phyloP scores from a whole-genome alignment of 139 green algal species.

The Haematococcus sp. region DNA sequence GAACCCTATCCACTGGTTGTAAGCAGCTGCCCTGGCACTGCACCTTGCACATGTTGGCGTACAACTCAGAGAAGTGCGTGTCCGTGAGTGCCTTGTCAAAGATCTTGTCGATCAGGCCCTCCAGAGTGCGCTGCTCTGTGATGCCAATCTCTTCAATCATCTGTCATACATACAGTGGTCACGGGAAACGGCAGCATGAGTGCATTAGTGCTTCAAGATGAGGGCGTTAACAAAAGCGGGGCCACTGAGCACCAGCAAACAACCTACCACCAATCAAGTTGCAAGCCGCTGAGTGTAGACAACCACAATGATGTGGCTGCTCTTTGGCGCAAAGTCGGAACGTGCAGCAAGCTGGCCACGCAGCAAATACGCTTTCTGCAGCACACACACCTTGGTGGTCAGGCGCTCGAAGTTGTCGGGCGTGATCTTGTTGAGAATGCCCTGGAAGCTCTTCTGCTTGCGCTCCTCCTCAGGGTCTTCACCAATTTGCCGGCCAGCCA shows the following conservation, averaged over 20 bases:
- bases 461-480: slow-evolving; percentile 92
- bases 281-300: too few species aligned
- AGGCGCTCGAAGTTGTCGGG: slow-evolving; percentile 95
- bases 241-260: background rate
- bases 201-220: background rate
- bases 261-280: too few species aligned
- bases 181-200: too few species aligned
- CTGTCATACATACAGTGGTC: too few species aligned
- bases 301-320: too few species aligned
- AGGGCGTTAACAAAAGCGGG: background rate
- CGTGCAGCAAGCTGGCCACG: too few species aligned
- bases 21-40: too few species aligned
- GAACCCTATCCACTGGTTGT: background rate
- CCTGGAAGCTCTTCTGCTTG: slow-evolving; percentile 89
- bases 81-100: slow-evolving; percentile 99
- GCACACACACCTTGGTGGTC: slow-evolving; percentile 33
- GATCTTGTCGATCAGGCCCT: slow-evolving; percentile 85
- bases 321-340: too few species aligned
- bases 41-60: slow-evolving; percentile 80
- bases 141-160: slow-evolving; percentile 83
- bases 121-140: slow-evolving; percentile 73
- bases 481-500: slow-evolving; percentile 43
- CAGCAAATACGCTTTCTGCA: too few species aligned
- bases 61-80: slow-evolving; percentile 92
- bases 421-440: slow-evolving; percentile 98